These are phyloP conservation scores for Phoenix dactylifera DNA, from an alignment of 176 grass and related monocot genomes.

Conservation along the genomic window DNA sequence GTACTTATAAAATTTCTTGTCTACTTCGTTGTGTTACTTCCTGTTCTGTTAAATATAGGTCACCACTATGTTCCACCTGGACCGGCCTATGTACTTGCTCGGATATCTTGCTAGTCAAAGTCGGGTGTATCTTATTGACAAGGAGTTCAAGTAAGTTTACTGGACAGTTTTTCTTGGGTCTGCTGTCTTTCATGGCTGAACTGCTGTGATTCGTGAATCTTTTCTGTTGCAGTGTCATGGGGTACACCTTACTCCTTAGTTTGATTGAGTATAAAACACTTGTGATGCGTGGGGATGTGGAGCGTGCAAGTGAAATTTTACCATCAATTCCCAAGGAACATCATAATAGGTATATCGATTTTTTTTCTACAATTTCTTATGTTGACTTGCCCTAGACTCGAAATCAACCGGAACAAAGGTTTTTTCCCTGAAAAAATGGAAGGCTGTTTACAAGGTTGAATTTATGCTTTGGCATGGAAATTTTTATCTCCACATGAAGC, in stretches of 20 bases:
- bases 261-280: slow-evolving; percentile 98
- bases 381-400: neutral
- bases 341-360: slow-evolving; percentile 33
- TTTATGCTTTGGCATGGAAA: too few relatives aligned
- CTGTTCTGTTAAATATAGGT: slow-evolving; percentile 28
- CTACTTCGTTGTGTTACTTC: slow-evolving; percentile 3
- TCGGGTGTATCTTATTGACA: slow-evolving; percentile 62
- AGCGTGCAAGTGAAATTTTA: slow-evolving; percentile 66
- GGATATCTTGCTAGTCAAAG: slow-evolving; percentile 66
- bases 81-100: slow-evolving; percentile 60
- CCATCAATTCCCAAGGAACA: slow-evolving; percentile 70
- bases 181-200: slow-evolving; percentile 8
- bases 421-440: too few relatives aligned
- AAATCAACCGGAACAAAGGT: neutral
- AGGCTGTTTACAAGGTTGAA: too few relatives aligned
- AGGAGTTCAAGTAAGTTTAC: slow-evolving; percentile 51
- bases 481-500: too few relatives aligned
- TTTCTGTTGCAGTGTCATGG: slow-evolving; percentile 71
- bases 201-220: slow-evolving; percentile 27
- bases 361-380: neutral
- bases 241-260: slow-evolving; percentile 95
- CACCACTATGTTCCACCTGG: slow-evolving; percentile 70
- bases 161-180: neutral
- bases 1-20: neutral
- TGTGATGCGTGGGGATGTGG: slow-evolving; percentile 71